phyloP scores from a whole-genome alignment of 2,329 filamentous ascomycete species.

The Pseudogymnoascus sp. region DNA sequence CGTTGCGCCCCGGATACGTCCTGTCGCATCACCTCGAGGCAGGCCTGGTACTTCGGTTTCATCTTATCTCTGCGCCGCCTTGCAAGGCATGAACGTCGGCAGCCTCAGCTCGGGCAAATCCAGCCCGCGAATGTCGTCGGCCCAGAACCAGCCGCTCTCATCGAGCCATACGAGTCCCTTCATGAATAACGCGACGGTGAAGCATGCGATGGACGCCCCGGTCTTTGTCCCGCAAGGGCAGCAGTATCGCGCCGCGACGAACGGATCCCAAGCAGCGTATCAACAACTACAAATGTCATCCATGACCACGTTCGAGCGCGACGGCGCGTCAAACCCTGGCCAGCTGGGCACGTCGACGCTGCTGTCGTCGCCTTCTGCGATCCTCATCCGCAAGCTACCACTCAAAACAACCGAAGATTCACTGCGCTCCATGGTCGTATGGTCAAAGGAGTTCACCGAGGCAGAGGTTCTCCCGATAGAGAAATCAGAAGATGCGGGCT shows the following conservation, averaged over 20 bases:
- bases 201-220: constrained; percentile 30
- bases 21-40: not conserved
- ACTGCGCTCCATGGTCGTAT: constrained; percentile 50
- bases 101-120: constrained; percentile 5
- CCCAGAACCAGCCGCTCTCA: constrained; percentile 1
- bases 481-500: constrained; percentile 42
- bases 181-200: constrained; percentile 18
- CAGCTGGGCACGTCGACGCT: constrained; percentile 22
- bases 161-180: constrained; percentile 11
- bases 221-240: constrained; percentile 27
- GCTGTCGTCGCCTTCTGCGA: constrained; percentile 29
- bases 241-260: constrained; percentile 24
- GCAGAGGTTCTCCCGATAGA: constrained; percentile 45
- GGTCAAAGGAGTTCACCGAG: constrained; percentile 47
- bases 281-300: constrained; percentile 27
- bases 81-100: constrained; percentile 5
- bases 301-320: constrained; percentile 25
- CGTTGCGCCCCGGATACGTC: not conserved
- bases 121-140: not conserved
- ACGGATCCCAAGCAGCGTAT: constrained; percentile 24
- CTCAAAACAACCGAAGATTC: constrained; percentile 46
- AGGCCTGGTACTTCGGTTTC: not conserved
- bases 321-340: constrained; percentile 19
- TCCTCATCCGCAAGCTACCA: constrained; percentile 49
- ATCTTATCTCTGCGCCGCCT: constrained; percentile 5